These are phyloP conservation scores for Pneumocystis carinii DNA, from an alignment of 1,139 yeast species.

Conservation along the genomic window DNA sequence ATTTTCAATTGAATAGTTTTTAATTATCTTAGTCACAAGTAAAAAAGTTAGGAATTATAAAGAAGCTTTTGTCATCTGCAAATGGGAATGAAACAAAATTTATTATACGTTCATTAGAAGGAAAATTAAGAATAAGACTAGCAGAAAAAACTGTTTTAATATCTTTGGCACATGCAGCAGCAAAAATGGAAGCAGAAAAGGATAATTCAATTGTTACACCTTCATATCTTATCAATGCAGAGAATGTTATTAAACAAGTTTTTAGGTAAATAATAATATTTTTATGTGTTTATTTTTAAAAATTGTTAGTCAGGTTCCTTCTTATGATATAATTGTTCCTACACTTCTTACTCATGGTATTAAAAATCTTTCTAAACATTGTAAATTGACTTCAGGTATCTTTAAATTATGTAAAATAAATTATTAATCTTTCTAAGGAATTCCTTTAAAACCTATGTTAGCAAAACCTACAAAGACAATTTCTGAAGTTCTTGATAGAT, in stretches of 20 bases:
- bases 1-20: background rate
- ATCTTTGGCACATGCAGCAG: slow-evolving; percentile 71
- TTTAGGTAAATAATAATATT: slow-evolving; percentile 71
- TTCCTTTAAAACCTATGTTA: slow-evolving; percentile 93
- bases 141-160: slow-evolving; percentile 85
- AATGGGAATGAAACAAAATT: slow-evolving; percentile 82
- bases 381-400: slow-evolving; percentile 59
- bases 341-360: slow-evolving; percentile 57
- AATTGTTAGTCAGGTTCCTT: slow-evolving; percentile 50
- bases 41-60: slow-evolving; percentile 61
- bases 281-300: slow-evolving; percentile 24
- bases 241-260: slow-evolving; percentile 39
- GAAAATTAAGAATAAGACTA: slow-evolving; percentile 79
- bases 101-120: slow-evolving; percentile 76
- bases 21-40: slow-evolving; percentile 46
- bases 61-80: slow-evolving; percentile 73
- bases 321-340: slow-evolving; percentile 62
- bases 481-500: slow-evolving; percentile 75
- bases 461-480: slow-evolving; percentile 95
- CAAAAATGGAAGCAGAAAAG: slow-evolving; percentile 36
- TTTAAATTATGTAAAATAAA: background rate
- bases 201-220: slow-evolving; percentile 10
- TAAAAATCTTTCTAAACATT: slow-evolving; percentile 44
- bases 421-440: slow-evolving; percentile 25
- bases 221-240: slow-evolving; percentile 8